Conservation (phyloP, 768 basidiomycete genomes). For the Collybia sp. region DNA sequence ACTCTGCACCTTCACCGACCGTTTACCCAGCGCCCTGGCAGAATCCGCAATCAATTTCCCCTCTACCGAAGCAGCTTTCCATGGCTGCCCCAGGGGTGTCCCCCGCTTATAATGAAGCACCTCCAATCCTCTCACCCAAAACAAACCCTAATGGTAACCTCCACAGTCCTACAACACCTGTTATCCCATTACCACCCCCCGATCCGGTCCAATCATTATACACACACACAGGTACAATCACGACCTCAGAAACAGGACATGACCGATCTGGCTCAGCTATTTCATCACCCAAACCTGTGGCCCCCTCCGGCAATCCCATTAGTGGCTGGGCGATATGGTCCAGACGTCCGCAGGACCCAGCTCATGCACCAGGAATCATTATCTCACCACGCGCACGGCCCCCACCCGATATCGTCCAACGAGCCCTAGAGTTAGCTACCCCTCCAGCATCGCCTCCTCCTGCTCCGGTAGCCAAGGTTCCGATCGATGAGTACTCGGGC, state of each 20-base stretch:
- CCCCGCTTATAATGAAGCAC: constrained; percentile 6
- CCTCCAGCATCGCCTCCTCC: constrained; percentile 40
- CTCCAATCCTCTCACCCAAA: constrained; percentile 2
- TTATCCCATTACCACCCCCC: constrained; percentile 1
- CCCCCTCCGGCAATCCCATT: constrained; percentile 1
- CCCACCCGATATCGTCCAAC: constrained; percentile 50
- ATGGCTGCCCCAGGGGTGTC: constrained; percentile 31
- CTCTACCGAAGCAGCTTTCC: constrained; percentile 60
- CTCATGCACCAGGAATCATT: constrained; percentile 63
- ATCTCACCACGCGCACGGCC: constrained; percentile 63
- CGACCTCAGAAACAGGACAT: neutral
- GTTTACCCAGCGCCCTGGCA: constrained; percentile 40
- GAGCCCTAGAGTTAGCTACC: constrained; percentile 48
- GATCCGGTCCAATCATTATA: neutral
- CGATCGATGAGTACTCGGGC: neutral
- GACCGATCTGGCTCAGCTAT: constrained; percentile 3
- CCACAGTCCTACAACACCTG: neutral
- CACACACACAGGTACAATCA: neutral
- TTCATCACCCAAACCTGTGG: constrained; percentile 1
- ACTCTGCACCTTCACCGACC: constrained; percentile 29
- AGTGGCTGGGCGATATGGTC: constrained; percentile 64
- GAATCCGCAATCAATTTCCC: constrained; percentile 43
- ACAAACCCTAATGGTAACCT: neutral
- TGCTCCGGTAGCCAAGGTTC: constrained; percentile 9
- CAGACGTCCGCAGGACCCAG: constrained; percentile 60